phyloP scores from a whole-genome alignment of 371 early-diverging fungal species.

The Funneliformis caledonium region DNA sequence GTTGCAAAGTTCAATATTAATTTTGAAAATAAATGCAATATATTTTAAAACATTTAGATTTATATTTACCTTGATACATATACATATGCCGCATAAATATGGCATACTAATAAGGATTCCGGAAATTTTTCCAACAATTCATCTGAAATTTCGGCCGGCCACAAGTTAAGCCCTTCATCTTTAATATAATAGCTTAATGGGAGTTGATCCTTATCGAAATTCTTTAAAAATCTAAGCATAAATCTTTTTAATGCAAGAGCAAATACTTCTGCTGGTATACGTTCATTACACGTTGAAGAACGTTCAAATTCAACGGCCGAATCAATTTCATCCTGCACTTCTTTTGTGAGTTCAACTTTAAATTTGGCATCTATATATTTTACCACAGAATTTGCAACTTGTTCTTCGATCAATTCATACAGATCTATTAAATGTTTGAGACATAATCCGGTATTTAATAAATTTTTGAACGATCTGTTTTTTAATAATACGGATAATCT shows the following conservation, averaged over 20 bases:
- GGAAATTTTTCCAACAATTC: background rate
- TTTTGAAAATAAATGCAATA: too few species aligned
- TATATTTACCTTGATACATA: too few species aligned
- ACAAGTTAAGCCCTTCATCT: slow-evolving; percentile 2
- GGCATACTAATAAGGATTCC: too few species aligned
- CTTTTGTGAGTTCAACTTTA: background rate
- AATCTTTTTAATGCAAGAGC: slow-evolving; percentile 27
- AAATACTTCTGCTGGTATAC: slow-evolving; percentile 29
- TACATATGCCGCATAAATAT: too few species aligned
- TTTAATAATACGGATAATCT: slow-evolving; percentile 10
- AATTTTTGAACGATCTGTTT: background rate
- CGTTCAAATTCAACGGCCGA: background rate
- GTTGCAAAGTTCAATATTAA: too few species aligned
- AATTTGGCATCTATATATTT: slow-evolving; percentile 30
- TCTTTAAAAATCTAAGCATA: slow-evolving; percentile 3
- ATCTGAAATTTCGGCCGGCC: background rate
- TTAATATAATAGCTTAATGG: slow-evolving; percentile 11
- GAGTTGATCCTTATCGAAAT: background rate
- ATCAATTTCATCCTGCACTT: background rate
- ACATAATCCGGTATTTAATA: background rate
- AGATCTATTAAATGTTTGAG: slow-evolving; percentile 31
- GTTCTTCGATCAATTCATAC: slow-evolving; percentile 37
- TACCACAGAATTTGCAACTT: slow-evolving; percentile 10
- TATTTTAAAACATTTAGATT: too few species aligned
- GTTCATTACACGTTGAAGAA: background rate